Conservation (phyloP, 805 yeast genomes). For the Candida arabinofermentans region DNA sequence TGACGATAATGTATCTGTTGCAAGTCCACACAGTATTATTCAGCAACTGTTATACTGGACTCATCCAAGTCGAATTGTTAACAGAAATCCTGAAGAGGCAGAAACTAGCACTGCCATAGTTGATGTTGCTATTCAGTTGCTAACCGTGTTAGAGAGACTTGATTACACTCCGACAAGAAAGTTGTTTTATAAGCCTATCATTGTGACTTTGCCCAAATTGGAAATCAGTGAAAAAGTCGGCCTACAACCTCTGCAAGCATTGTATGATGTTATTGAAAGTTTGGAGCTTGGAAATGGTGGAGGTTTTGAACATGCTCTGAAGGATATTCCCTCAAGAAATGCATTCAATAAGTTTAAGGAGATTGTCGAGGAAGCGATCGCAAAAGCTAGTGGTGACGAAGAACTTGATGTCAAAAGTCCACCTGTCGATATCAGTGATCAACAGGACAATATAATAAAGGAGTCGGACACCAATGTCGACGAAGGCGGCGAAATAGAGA, state of each 20-base stretch:
- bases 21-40: conserved; percentile 49
- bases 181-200: conserved; percentile 45
- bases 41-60: conserved; percentile 83
- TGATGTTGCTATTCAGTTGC: conserved; percentile 49
- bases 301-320: conserved; percentile 22
- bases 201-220: conserved; percentile 48
- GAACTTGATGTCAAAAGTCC: neutral
- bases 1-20: conserved; percentile 29
- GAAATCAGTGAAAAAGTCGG: conserved; percentile 33
- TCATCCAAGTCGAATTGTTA: conserved; percentile 66
- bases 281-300: conserved; percentile 26
- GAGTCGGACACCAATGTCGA: no score
- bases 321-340: conserved; percentile 21
- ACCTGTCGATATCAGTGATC: neutral
- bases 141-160: conserved; percentile 43
- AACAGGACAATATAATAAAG: no score
- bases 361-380: conserved; percentile 21
- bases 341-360: conserved; percentile 23
- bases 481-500: conserved; percentile 16
- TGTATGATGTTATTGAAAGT: conserved; percentile 18
- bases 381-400: neutral
- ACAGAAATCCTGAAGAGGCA: conserved; percentile 38
- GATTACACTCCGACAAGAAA: conserved; percentile 51
- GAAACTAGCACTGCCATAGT: conserved; percentile 49
- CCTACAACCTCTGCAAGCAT: conserved; percentile 16